Evolutionary conservation across 2,329 filamentous ascomycete genomes (phyloP), one percentile per base, ranked within the genome.

Genomic region (Fusarium setosum): DNA sequence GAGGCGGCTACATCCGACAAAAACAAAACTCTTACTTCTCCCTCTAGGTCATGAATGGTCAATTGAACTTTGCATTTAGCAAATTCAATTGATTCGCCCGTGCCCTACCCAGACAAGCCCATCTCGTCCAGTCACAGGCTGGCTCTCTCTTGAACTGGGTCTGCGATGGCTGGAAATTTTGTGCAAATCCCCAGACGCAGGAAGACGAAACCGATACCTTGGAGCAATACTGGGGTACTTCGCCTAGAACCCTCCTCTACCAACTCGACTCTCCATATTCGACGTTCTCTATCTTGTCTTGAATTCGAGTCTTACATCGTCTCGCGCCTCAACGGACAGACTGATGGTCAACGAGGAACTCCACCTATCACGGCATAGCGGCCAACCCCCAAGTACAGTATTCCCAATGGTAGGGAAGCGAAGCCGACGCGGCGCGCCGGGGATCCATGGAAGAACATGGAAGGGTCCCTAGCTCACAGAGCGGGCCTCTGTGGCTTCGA

Each of bases 351-450:
- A 70, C 59, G 67, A 68, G 63, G 62, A 45, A 54, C 29, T 49
- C 57, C 72, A 59, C 70, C 68, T 45, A 48, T 63, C 55, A 6
- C n/a, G 67, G 70, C 38, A 62, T 69, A 72, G 70, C 54, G 70
- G 57, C 70, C 67, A 62, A 49, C 45, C 42, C 58, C 59, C 56
- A 61, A 57, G 49, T 61, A 63, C 56, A 57, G 49, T 61, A 63
- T 58, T 68, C 56, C 70, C 68, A 71, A 61, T 57, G 42, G 68
- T 67, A 67, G 60, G 68, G 69, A 70, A 72, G 54, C 63, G 69
- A 72, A 54, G 56, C 49, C 61, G 60, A 55, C 23, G 42, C 57
- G 45, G 57, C 53, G 47, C 34, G 59, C 57, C 64, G 52, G 67
- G 65, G 67, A 47, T 18, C 56, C 56, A 67, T 70, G 47, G 66